Evolutionary conservation across 441 rosid genomes (phyloP).

Genomic region (Brassica balearica): DNA sequence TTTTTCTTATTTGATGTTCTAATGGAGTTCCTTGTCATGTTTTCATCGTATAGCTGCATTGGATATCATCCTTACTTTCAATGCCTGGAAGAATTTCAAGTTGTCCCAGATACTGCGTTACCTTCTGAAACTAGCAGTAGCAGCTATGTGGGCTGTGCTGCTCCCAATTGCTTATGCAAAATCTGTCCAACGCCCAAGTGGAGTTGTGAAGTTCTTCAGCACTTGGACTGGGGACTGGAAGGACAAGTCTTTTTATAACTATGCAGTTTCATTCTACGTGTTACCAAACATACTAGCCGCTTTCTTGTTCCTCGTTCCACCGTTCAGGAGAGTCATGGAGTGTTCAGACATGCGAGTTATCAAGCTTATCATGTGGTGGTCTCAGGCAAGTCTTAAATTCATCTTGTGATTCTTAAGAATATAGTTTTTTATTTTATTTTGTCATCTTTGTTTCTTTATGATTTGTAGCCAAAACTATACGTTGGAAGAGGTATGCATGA

Average conservation of each 20-base stretch:
- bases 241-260: slow-evolving; percentile 68
- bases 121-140: slow-evolving; percentile 76
- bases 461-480: slow-evolving; percentile 88
- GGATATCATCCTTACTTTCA: slow-evolving; percentile 85
- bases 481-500: slow-evolving; percentile 99
- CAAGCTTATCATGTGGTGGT: slow-evolving; percentile 97
- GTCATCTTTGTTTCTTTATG: slow-evolving; percentile 23
- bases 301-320: slow-evolving; percentile 81
- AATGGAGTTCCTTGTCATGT: slow-evolving; percentile 20
- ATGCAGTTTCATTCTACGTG: slow-evolving; percentile 78
- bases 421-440: neutral
- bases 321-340: slow-evolving; percentile 83
- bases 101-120: slow-evolving; percentile 79
- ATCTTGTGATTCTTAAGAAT: slow-evolving; percentile 4
- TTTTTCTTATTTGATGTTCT: slow-evolving; percentile 27
- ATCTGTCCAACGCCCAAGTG: slow-evolving; percentile 80
- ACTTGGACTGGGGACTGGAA: slow-evolving; percentile 78
- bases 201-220: slow-evolving; percentile 71
- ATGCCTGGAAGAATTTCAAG: slow-evolving; percentile 94
- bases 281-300: slow-evolving; percentile 81
- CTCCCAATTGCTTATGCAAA: slow-evolving; percentile 85
- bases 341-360: slow-evolving; percentile 72
- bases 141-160: slow-evolving; percentile 89
- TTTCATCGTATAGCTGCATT: slow-evolving; percentile 62
- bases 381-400: slow-evolving; percentile 75